These are phyloP conservation scores for Cucurbitaria berberidis DNA, from an alignment of 2,329 filamentous ascomycete genomes.

Conservation along the genomic window DNA sequence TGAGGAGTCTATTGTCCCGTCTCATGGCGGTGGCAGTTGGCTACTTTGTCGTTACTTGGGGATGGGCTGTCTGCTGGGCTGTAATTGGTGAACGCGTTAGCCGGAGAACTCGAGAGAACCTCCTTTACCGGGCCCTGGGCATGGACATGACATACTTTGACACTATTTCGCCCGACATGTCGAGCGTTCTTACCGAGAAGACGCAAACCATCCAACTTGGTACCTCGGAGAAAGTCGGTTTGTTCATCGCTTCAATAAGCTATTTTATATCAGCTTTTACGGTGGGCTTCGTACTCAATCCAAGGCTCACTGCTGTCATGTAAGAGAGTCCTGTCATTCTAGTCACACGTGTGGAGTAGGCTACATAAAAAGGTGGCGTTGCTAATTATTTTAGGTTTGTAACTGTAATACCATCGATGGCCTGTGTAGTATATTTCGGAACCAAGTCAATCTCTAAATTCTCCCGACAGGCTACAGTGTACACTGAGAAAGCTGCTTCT, in stretches of 20 bases:
- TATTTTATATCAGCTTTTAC: constrained; percentile 55
- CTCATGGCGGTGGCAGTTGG: constrained; percentile 54
- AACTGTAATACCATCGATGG: constrained; percentile 58
- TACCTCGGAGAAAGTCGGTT: constrained; percentile 55
- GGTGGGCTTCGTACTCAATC: constrained; percentile 54
- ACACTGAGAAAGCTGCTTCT: constrained; percentile 51
- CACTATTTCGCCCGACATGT: constrained; percentile 56
- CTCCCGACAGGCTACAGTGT: constrained; percentile 47
- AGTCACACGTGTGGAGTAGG: neutral
- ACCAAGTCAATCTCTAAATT: constrained; percentile 51
- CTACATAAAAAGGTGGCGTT: neutral
- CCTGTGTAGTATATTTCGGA: constrained; percentile 51
- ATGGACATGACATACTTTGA: constrained; percentile 62
- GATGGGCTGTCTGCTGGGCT: constrained; percentile 58
- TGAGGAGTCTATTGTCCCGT: constrained; percentile 50
- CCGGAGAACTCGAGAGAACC: constrained; percentile 53
- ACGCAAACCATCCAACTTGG: constrained; percentile 55
- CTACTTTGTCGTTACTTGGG: constrained; percentile 59
- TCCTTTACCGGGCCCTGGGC: constrained; percentile 57
- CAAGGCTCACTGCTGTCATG: constrained; percentile 52
- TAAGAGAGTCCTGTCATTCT: constrained; percentile 11
- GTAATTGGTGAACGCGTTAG: constrained; percentile 58
- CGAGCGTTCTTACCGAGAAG: constrained; percentile 53
- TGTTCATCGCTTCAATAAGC: constrained; percentile 54
- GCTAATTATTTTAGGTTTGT: constrained; percentile 37